Base-by-base conservation (phyloP, 129 eudicot species). In the Pulicaria dysenterica region DNA sequence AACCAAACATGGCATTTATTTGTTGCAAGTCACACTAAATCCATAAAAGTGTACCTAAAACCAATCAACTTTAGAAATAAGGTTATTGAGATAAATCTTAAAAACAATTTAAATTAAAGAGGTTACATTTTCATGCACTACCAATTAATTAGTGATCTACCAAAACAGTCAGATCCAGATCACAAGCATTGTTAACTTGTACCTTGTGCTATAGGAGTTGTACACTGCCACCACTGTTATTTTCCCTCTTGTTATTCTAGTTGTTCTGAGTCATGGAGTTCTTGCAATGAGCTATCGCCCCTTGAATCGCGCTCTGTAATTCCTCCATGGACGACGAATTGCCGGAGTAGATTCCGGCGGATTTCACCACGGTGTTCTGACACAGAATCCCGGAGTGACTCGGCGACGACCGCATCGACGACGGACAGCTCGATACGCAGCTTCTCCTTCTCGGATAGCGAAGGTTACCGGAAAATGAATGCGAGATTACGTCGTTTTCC, bases 211-310 rank as follows among this genome's bases (percentile, higher is more conserved):
- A n/a, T 6, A 8, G 38, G 43, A 62, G 39, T 54, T 55, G 73
- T 44, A 63, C 41, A 13, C 17, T 73, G 34, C 14, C 4, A 13
- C 31, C 8, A 39, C 12, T 48, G 5, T 48, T 4, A 4, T 37
- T 49, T 16, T 39, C 47, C 38, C 8, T 9, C 7, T 16, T 11
- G 0, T n/a, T 42, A 13, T 42, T 17, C 54, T 73, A 76, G 16
- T 56, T 80, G 49, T 74, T 75, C 49, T 73, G 83, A 47, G 73
- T 45, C 95, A 89, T 83, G 4, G 98, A 92, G 79, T 83, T 92
- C 82, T 89, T 92, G 83, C 98, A 92, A 76, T 92, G 96, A 17
- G 91, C 89, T 19, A 92, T 92, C 7, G 98, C 98, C 6, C 98
- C 98, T 58, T 89, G 91, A 70, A 92, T 92, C 12, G 98, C 96